These are phyloP conservation scores for Psilocybe cyanescens DNA, from an alignment of 768 basidiomycete genomes.

Conservation along the genomic window DNA sequence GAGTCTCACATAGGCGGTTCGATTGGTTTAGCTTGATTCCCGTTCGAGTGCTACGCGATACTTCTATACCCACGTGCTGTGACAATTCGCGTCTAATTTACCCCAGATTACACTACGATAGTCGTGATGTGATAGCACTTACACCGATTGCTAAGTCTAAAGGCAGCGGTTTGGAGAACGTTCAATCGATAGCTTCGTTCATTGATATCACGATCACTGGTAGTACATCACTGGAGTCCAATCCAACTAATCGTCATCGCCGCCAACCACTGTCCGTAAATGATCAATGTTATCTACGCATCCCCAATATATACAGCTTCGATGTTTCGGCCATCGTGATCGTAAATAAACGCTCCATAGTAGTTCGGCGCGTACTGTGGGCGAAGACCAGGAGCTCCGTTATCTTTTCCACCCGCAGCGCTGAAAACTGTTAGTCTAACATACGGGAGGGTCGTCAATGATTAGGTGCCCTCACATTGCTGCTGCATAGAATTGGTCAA, in stretches of 20 bases:
- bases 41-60: too few species aligned
- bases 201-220: too few species aligned
- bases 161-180: too few species aligned
- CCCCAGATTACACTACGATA: too few species aligned
- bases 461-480: slow-evolving; percentile 23
- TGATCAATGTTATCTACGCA: neutral
- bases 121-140: too few species aligned
- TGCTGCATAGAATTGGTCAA: slow-evolving; percentile 28
- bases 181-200: too few species aligned
- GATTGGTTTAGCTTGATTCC: too few species aligned
- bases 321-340: slow-evolving; percentile 31
- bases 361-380: slow-evolving; percentile 26
- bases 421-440: slow-evolving; percentile 10
- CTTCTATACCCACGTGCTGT: slow-evolving; percentile 6
- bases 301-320: slow-evolving; percentile 26
- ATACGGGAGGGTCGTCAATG: neutral
- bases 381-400: slow-evolving; percentile 29
- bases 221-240: neutral
- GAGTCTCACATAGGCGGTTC: too few species aligned
- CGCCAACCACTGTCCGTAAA: too few species aligned
- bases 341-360: slow-evolving; percentile 30
- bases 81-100: neutral
- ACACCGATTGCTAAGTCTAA: too few species aligned
- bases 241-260: neutral
- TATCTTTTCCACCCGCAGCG: slow-evolving; percentile 27